Evolutionary conservation across 805 yeast genomes (phyloP).

Genomic region (Brettanomyces sp.): DNA sequence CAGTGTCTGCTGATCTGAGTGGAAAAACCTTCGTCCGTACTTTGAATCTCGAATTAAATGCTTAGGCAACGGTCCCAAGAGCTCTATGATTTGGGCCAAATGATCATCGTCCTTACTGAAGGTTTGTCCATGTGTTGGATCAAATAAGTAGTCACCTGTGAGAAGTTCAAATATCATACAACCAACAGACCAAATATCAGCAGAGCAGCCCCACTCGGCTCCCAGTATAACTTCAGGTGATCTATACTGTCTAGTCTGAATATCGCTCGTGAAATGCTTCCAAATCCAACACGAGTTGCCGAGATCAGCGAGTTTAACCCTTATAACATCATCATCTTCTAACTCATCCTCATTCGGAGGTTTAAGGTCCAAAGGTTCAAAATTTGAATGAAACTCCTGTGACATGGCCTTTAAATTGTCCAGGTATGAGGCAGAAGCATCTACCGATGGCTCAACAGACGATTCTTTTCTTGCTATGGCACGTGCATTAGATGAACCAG

Average conservation of each 20-base stretch:
- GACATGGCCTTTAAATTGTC: slow-evolving; percentile 31
- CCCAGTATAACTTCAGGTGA: slow-evolving; percentile 83
- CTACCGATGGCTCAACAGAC: neutral
- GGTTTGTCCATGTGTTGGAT: slow-evolving; percentile 70
- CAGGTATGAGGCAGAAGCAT: slow-evolving; percentile 16
- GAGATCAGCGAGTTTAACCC: slow-evolving; percentile 84
- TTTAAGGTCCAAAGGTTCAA: slow-evolving; percentile 19
- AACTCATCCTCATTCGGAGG: slow-evolving; percentile 30
- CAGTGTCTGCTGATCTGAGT: slow-evolving; percentile 33
- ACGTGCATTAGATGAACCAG: slow-evolving; percentile 27
- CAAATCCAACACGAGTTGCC: slow-evolving; percentile 85
- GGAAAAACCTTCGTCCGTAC: slow-evolving; percentile 39
- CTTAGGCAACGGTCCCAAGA: slow-evolving; percentile 33
- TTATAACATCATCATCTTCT: slow-evolving; percentile 43
- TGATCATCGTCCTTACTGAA: slow-evolving; percentile 93
- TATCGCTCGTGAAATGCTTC: slow-evolving; percentile 77
- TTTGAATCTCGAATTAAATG: slow-evolving; percentile 51
- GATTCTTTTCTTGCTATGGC: slow-evolving; percentile 17
- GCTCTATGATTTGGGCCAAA: slow-evolving; percentile 86
- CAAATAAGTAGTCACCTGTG: slow-evolving; percentile 92
- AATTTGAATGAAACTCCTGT: slow-evolving; percentile 26
- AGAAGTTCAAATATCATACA: slow-evolving; percentile 83
- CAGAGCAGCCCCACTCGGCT: slow-evolving; percentile 86
- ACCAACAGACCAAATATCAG: slow-evolving; percentile 95
- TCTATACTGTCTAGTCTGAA: slow-evolving; percentile 87